phyloP scores from a whole-genome alignment of 257 asterid species.

The Salvia miltiorrhiza region DNA sequence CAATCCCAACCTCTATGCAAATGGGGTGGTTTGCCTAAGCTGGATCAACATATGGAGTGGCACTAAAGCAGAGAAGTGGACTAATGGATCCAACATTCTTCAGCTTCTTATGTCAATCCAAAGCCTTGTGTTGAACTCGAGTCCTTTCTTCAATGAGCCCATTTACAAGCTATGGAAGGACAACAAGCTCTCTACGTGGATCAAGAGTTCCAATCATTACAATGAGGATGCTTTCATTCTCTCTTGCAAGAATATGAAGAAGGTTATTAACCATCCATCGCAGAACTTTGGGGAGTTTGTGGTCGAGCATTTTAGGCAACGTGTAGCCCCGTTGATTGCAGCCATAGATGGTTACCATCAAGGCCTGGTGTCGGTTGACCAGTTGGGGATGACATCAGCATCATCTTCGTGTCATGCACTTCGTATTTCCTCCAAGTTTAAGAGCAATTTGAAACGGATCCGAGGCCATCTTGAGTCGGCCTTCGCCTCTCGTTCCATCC shows the following conservation, averaged over 20 bases:
- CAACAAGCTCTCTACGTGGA: background rate
- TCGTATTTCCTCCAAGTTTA: conserved; percentile 15
- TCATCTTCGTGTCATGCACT: conserved; percentile 4
- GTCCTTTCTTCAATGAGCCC: conserved; percentile 64
- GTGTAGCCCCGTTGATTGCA: conserved; percentile 23
- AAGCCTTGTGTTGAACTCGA: conserved; percentile 55
- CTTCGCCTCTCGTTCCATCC: background rate
- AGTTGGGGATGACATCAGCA: conserved; percentile 4
- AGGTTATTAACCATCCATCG: conserved; percentile 31
- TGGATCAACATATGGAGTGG: conserved; percentile 46
- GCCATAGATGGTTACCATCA: conserved; percentile 31
- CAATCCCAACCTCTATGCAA: conserved; percentile 51
- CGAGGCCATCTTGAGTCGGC: conserved; percentile 9
- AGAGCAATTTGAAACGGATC: background rate
- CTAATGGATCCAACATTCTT: conserved; percentile 39
- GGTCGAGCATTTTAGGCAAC: conserved; percentile 28
- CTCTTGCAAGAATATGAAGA: conserved; percentile 49
- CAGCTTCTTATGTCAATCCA: conserved; percentile 61
- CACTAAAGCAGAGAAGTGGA: conserved; percentile 35
- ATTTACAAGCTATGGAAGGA: background rate
- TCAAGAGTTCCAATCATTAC: conserved; percentile 24
- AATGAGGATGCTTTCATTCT: conserved; percentile 29
- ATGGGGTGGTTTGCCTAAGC: conserved; percentile 53
- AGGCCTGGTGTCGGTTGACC: conserved; percentile 26
- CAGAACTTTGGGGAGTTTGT: conserved; percentile 43